Conservation (phyloP, 169 alveolate genomes). For the Ichthyophthirius multifiliis region DNA sequence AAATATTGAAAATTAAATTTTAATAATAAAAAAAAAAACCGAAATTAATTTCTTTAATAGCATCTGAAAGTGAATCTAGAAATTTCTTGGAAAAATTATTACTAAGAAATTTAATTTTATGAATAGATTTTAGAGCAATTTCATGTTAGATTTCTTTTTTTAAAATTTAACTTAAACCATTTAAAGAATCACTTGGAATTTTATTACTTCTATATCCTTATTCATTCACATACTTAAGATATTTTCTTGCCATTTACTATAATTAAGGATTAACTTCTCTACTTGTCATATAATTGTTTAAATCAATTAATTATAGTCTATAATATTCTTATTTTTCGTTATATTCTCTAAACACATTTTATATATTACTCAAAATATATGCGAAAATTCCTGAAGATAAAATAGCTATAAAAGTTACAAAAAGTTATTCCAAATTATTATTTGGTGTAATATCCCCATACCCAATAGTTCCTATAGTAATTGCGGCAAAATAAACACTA, state of each 20-base stretch:
- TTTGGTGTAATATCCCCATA: slow-evolving; percentile 35
- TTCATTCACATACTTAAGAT: background rate
- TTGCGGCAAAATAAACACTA: background rate
- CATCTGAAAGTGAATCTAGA: background rate
- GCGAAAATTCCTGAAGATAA: slow-evolving; percentile 33
- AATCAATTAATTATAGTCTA: background rate
- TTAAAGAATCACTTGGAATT: background rate
- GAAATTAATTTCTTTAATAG: background rate
- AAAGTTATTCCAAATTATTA: slow-evolving; percentile 7
- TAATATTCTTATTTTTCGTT: background rate
- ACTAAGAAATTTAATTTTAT: background rate
- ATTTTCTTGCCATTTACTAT: background rate
- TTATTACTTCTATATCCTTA: background rate
- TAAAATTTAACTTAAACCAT: background rate
- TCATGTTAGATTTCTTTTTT: background rate
- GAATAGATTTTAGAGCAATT: background rate
- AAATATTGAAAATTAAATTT: background rate
- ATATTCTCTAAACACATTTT: background rate
- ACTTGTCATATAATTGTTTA: background rate
- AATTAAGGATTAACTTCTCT: background rate
- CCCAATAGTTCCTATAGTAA: slow-evolving; percentile 8
- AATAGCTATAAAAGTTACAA: slow-evolving; percentile 13
- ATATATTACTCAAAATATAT: slow-evolving; percentile 14
- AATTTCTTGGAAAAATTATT: background rate
- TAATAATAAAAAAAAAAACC: background rate